These are phyloP conservation scores for Mucuna pruriens DNA, from an alignment of 306 rosid species.

Conservation along the genomic window DNA sequence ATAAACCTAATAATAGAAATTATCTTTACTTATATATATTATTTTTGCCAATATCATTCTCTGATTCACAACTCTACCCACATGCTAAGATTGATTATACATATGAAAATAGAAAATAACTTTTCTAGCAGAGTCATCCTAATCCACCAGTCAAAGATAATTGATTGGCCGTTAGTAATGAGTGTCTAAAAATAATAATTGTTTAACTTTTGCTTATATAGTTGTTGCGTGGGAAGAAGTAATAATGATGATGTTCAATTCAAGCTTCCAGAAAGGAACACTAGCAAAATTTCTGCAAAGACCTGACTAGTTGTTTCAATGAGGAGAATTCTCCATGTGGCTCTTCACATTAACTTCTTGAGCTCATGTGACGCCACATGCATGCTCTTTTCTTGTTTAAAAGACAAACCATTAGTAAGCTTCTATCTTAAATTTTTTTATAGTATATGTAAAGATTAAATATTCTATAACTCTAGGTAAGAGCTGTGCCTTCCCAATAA, in stretches of 20 bases:
- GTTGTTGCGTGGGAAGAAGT: constrained; percentile 30
- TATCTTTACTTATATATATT: too few relatives aligned
- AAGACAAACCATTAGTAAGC: constrained; percentile 37
- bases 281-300: background rate
- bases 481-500: constrained; percentile 25
- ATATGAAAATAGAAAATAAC: constrained; percentile 17
- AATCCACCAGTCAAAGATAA: constrained; percentile 23
- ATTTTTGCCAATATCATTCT: too few relatives aligned
- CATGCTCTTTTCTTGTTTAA: constrained; percentile 36
- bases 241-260: constrained; percentile 42
- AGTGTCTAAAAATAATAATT: constrained; percentile 13
- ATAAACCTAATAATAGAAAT: too few relatives aligned
- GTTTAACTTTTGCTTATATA: background rate
- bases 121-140: constrained; percentile 7
- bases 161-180: constrained; percentile 2
- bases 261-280: constrained; percentile 29
- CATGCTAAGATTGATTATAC: constrained; percentile 35
- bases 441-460: constrained; percentile 19
- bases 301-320: constrained; percentile 36
- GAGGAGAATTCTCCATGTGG: constrained; percentile 41
- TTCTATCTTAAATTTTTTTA: constrained; percentile 32
- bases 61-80: too few relatives aligned
- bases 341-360: constrained; percentile 35
- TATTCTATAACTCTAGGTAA: constrained; percentile 40
- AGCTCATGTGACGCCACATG: constrained; percentile 67